Percentiles rank a stretch among this genome's conserved stretches.
Evolutionary conservation across 352 stramenopile genomes (phyloP).

Genomic region (Pythium utonaiense): DNA sequence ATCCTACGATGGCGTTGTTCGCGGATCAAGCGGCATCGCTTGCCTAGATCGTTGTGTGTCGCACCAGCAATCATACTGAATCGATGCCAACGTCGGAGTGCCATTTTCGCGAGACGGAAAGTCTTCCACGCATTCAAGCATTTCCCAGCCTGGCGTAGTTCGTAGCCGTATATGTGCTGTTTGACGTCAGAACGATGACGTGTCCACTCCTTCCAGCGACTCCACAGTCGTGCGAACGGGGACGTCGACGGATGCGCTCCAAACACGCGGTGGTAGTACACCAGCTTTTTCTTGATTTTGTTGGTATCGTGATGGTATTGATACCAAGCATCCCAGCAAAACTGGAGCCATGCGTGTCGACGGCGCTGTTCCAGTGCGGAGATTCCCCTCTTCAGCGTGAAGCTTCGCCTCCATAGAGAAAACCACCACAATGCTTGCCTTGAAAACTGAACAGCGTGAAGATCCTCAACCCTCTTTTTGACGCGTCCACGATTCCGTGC

Average conservation of each 20-base stretch:
- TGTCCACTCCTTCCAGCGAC: slow-evolving; percentile 26
- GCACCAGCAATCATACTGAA: slow-evolving; percentile 9
- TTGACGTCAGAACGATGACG: slow-evolving; percentile 1
- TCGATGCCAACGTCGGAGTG: slow-evolving; percentile 14
- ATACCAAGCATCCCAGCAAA: slow-evolving; percentile 13
- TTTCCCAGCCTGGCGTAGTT: not conserved
- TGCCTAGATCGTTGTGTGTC: slow-evolving; percentile 26
- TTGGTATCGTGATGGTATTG: slow-evolving; percentile 5
- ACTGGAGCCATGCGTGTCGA: not conserved
- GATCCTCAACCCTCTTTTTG: not conserved
- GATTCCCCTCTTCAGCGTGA: not conserved
- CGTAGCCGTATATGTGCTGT: slow-evolving; percentile 7
- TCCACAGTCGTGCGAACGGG: slow-evolving; percentile 24
- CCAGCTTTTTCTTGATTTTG: slow-evolving; percentile 30
- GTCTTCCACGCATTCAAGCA: slow-evolving; percentile 15
- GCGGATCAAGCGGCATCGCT: slow-evolving; percentile 32
- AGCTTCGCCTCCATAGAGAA: not conserved
- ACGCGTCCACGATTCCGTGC: not conserved
- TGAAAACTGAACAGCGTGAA: not conserved
- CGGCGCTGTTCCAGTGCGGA: not conserved
- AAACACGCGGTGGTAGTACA: slow-evolving; percentile 35
- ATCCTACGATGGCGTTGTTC: not conserved
- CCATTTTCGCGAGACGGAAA: not conserved
- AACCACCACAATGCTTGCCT: not conserved
- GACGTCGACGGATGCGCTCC: slow-evolving; percentile 32